Evolutionary conservation across 2,329 filamentous ascomycete species (phyloP), one percentile per base, ranked within the genome.

Genomic region (Septoria linicola): DNA sequence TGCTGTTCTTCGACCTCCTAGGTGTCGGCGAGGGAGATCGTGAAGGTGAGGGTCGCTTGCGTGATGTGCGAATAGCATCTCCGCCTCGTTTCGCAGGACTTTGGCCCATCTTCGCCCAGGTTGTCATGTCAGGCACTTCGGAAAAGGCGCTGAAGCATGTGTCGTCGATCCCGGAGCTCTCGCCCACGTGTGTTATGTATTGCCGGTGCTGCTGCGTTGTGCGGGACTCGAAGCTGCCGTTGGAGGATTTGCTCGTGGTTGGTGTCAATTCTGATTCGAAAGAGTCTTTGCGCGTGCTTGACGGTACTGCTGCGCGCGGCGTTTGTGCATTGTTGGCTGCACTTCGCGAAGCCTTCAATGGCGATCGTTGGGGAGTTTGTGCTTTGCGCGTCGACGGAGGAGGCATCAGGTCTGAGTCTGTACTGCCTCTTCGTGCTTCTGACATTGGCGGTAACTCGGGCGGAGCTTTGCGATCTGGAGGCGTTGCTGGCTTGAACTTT

Each of bases 141-240:
- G 92, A 96, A 70, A 96, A 96, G 10, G 80, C 83, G 74, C 89
- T 96, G 67, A 95, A 87, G 64, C 80, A 85, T 72, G 84, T 87
- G 60, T 89, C 85, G 59, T 89, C 85, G 10, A 76, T 59, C 42
- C 58, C 59, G 59, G 60, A 59, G 37, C 25, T 53, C 31, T 53
- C 51, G 13, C 49, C 51, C 3, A 30, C 42, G 8, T 50, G 47
- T 4, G 43, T n/a, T n/a, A n/a, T 43, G 36, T 40, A 48, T 16
- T 49, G 39, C 14, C 36, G 19, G 10, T 35, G 39, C 14, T 42
- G 19, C 14, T 35, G 39, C 13, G 39, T 37, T 7, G 39, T 32
- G 20, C 46, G 51, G 4, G 43, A 17, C n/a, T 54, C 46, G 16
- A 32, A 43, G 21, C 25, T 54, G 27, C 37, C 41, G n/a, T 40